Conservation (phyloP, 805 yeast genomes). For the Candida hungchunana region DNA sequence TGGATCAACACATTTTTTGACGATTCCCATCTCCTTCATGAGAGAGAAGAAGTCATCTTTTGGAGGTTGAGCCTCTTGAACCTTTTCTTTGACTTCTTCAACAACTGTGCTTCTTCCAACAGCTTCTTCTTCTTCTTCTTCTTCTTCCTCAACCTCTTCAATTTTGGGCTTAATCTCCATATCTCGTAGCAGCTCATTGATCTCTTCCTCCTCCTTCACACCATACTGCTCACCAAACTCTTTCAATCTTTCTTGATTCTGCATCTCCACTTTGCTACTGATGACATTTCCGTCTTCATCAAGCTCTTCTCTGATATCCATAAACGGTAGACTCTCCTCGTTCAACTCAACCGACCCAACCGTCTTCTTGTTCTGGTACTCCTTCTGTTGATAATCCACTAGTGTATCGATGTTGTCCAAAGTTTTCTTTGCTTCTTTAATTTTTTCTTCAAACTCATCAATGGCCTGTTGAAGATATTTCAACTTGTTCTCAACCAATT, state of each 20-base stretch:
- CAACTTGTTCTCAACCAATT: conserved; percentile 28
- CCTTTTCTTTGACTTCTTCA: conserved; percentile 10
- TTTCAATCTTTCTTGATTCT: conserved; percentile 25
- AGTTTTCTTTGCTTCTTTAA: conserved; percentile 36
- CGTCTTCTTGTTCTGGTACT: conserved; percentile 8
- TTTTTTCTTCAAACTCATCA: conserved; percentile 34
- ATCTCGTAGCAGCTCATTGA: conserved; percentile 30
- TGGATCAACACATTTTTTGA: conserved; percentile 2
- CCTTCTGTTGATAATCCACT: conserved; percentile 12
- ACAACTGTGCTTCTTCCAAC: background rate
- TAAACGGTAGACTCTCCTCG: conserved; percentile 55
- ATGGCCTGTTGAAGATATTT: conserved; percentile 34
- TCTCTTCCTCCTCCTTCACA: conserved; percentile 18
- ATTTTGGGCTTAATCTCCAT: conserved; percentile 22
- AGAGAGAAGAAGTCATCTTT: conserved; percentile 9
- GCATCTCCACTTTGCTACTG: conserved; percentile 39
- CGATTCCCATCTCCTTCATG: conserved; percentile 18
- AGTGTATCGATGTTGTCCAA: conserved; percentile 28
- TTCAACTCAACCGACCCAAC: conserved; percentile 21
- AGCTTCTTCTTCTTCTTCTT: background rate
- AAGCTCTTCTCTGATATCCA: conserved; percentile 80
- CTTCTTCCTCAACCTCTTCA: conserved; percentile 10
- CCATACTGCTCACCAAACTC: conserved; percentile 21
- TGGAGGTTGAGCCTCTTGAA: conserved; percentile 4
- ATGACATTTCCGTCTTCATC: conserved; percentile 81